A percentile compares a stretch with the other conserved stretches of the same genome.
phyloP scores from a whole-genome alignment of 108 stramenopile genomes.

The Conticribra weissflogii region DNA sequence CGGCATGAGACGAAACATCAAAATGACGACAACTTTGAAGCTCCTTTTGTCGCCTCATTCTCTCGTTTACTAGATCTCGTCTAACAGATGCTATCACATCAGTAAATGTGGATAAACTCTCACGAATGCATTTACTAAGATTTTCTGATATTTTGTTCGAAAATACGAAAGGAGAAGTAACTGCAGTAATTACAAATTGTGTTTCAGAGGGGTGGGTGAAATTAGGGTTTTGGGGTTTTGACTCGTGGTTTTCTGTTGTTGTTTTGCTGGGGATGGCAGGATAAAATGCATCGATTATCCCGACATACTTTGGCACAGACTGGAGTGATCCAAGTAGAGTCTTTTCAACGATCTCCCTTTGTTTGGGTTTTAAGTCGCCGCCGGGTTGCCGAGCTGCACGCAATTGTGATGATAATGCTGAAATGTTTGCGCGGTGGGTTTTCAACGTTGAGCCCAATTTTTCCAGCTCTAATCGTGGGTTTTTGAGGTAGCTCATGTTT shows the following conservation, averaged over 20 bases:
- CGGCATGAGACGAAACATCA: too few species aligned
- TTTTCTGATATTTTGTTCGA: too few species aligned
- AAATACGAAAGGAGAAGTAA: too few species aligned
- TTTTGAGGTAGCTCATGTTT: not conserved
- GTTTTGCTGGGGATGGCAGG: not conserved
- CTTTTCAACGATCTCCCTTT: constrained; percentile 31
- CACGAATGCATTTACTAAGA: too few species aligned
- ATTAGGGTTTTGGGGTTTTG: not conserved
- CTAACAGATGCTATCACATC: too few species aligned
- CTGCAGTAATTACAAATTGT: too few species aligned
- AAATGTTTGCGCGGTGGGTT: constrained; percentile 15
- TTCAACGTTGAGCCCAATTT: constrained; percentile 8
- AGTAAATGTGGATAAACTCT: too few species aligned
- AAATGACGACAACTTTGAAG: too few species aligned
- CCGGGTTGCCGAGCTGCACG: constrained; percentile 18
- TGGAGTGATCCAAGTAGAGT: constrained; percentile 17
- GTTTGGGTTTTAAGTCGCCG: constrained; percentile 32
- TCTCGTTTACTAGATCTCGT: too few species aligned
- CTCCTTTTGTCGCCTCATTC: too few species aligned
- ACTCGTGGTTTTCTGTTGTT: not conserved
- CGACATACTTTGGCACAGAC: constrained; percentile 1
- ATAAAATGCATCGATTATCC: constrained; percentile 11
- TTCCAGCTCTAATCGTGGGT: constrained; percentile 12
- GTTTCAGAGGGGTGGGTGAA: too few species aligned
- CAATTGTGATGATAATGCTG: constrained; percentile 13